Percentiles rank a stretch among this genome's conserved stretches.
Evolutionary conservation across 305 asterid species (phyloP).

Genomic region (Ajuga reptans): DNA sequence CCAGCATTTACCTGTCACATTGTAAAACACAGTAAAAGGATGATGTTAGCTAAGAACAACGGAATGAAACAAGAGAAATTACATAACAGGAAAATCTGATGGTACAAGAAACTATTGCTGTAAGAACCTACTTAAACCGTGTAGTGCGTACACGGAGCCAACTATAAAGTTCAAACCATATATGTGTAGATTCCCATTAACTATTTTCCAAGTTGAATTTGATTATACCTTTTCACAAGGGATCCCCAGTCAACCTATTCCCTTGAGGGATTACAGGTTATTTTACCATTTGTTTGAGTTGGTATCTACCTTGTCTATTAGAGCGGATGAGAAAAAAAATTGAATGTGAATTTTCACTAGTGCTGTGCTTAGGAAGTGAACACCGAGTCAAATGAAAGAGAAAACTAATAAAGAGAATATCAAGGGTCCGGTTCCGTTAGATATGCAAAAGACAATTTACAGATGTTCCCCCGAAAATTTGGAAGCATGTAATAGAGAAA

Average conservation of each 20-base stretch:
- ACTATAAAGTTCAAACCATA: not conserved
- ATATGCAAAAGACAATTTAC: not conserved
- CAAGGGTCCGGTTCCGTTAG: not conserved
- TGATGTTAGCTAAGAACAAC: not conserved
- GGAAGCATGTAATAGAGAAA: not conserved
- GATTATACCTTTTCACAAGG: not conserved
- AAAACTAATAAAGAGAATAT: not conserved
- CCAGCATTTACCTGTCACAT: slow-evolving; percentile 76
- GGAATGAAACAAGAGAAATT: not conserved
- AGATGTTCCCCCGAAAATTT: not conserved
- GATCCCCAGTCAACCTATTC: not conserved
- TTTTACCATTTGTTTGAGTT: too few species aligned
- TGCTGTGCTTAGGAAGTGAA: too few species aligned
- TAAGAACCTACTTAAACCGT: not conserved
- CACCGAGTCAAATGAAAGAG: too few species aligned
- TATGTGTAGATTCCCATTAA: not conserved
- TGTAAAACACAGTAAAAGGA: slow-evolving; percentile 3
- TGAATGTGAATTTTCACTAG: too few species aligned
- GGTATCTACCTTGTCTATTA: too few species aligned
- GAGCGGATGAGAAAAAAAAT: too few species aligned
- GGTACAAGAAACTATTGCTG: not conserved
- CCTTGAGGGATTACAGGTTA: too few species aligned
- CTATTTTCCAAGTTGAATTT: not conserved
- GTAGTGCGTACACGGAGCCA: not conserved
- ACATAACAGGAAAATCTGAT: not conserved